Conservation (phyloP, 2,329 filamentous ascomycete species). For the Aspergillus proliferans region DNA sequence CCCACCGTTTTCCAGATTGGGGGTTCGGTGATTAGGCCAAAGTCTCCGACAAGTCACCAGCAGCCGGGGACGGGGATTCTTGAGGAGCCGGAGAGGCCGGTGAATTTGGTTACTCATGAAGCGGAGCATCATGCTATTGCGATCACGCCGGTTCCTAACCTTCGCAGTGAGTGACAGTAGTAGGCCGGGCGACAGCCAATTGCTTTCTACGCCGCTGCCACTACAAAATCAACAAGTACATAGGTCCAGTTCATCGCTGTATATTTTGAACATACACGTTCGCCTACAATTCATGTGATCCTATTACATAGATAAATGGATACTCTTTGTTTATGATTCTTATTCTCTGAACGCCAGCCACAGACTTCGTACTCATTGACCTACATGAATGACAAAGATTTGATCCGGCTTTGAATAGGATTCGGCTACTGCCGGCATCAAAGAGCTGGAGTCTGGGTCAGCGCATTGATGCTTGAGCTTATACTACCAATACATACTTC, state of each 20-base stretch:
- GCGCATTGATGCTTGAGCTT: too few relatives aligned
- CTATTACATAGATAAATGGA: too few relatives aligned
- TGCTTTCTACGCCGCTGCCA: background rate
- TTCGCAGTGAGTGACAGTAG: background rate
- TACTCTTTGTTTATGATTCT: too few relatives aligned
- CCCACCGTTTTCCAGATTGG: constrained; percentile 23
- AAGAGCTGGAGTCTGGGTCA: too few relatives aligned
- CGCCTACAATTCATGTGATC: background rate
- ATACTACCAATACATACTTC: too few relatives aligned
- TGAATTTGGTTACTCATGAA: constrained; percentile 20
- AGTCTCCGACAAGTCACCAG: constrained; percentile 11
- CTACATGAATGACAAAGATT: background rate
- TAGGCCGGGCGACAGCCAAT: background rate
- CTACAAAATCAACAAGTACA: background rate
- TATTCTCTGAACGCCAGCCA: background rate
- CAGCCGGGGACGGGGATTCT: constrained; percentile 16
- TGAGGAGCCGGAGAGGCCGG: constrained; percentile 29
- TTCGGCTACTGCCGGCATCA: too few relatives aligned
- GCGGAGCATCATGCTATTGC: background rate
- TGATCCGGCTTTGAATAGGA: too few relatives aligned
- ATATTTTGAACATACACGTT: background rate
- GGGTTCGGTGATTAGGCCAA: constrained; percentile 17
- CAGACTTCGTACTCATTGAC: background rate
- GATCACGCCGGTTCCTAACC: background rate
- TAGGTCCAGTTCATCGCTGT: background rate